Base-by-base conservation (phyloP, 768 basidiomycete genomes). In the Wakefieldia striispora region DNA sequence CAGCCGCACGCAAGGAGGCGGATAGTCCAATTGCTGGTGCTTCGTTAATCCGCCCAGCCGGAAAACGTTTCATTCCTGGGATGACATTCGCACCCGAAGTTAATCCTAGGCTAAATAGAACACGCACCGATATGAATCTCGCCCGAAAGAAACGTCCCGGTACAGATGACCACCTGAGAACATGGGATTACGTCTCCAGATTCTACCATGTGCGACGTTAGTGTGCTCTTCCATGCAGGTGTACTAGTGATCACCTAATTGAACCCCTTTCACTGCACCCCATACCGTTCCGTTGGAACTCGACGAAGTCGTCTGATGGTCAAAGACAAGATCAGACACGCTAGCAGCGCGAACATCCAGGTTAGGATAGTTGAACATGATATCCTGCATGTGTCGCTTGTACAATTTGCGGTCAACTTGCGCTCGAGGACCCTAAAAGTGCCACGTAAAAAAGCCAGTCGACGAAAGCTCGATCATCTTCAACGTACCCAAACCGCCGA, bases 91-190 rank as follows among this genome's bases (percentile, higher is more conserved):
- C 9, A 20, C 20, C 19, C 9, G 13, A 24, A 35, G 40, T 20
- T 11, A 1, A 36, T 6, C n/a, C 14, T 6, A 6, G 3, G n/a
- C 16, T 42, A 12, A 26, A 34, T 45, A 35, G 24, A 10, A 7
- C 21, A 43, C 65, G 23, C 58, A 83, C 91, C 92, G 40, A 95
- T 88, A 60, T 95, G 92, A 39, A 94, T 91, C 70, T 95, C 90
- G 11, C 90, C 93, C 3, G 87, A 86, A 21, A 95, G 77, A 63
- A 95, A 95, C 0, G 93, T 95, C 8, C 93, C 93, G 0, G 92
- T 95, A 58, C 91, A 92, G 13, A 95, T 78, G 24, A 95, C 87
- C 11, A 94, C 88, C 56, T 86, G 83, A 4, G 86, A 82, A 59
- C 91, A 95, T 16, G 72, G 70, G 24, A 95, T 82, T 16, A 83